Evolutionary conservation across 1,139 yeast species (phyloP).

Genomic region (Debaryomyces subglobosus): DNA sequence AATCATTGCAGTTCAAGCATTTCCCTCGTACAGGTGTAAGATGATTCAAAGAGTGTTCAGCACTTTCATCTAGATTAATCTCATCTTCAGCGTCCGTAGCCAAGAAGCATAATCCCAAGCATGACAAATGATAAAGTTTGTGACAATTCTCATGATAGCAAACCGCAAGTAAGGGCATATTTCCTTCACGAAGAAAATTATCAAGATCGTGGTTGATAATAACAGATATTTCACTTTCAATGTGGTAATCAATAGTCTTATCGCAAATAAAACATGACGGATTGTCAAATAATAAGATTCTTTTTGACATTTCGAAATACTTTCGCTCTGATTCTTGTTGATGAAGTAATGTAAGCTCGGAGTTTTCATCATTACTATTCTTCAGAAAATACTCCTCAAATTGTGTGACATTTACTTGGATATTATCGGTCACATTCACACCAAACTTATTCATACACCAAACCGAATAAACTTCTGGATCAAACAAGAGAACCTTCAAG

Average conservation of each 20-base stretch:
- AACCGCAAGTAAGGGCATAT: slow-evolving; percentile 30
- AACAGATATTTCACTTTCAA: slow-evolving; percentile 19
- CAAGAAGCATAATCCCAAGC: slow-evolving; percentile 34
- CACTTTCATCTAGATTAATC: neutral
- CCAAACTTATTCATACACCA: slow-evolving; percentile 38
- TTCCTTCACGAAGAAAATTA: slow-evolving; percentile 11
- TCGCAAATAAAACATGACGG: slow-evolving; percentile 33
- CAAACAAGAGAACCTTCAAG: slow-evolving; percentile 44
- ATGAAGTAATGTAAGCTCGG: neutral
- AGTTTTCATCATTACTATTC: neutral
- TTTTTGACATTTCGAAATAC: slow-evolving; percentile 21
- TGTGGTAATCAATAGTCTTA: slow-evolving; percentile 30
- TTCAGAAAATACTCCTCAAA: slow-evolving; percentile 15
- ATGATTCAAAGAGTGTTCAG: neutral
- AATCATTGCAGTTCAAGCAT: slow-evolving; percentile 43
- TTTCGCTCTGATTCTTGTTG: neutral
- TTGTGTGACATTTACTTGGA: slow-evolving; percentile 13
- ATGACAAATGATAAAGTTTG: slow-evolving; percentile 43
- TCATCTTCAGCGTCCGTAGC: neutral
- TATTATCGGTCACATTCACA: slow-evolving; percentile 14
- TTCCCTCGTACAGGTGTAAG: slow-evolving; percentile 43
- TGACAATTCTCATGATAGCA: slow-evolving; percentile 40
- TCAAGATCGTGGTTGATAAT: slow-evolving; percentile 9
- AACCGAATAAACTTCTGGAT: slow-evolving; percentile 21
- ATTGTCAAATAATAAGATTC: slow-evolving; percentile 23